A percentile compares a stretch with the other conserved stretches of the same genome.
Conservation (phyloP, 257 asterid species). For the Salvia rosmarinus region DNA sequence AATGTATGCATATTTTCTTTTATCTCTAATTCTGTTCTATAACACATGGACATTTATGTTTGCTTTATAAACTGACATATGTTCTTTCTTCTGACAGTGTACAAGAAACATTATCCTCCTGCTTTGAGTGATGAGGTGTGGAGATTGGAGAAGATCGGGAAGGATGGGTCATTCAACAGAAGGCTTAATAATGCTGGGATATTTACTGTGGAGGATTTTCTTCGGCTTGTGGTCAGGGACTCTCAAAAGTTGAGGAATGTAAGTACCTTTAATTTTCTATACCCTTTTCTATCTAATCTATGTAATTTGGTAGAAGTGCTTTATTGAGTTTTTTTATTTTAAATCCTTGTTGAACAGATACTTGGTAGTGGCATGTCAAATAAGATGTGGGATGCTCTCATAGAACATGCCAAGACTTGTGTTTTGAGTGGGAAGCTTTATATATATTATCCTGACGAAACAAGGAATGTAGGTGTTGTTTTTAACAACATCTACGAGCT, state of each 20-base stretch:
- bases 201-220: slow-evolving; percentile 86
- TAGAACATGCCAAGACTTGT: slow-evolving; percentile 94
- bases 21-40: not conserved
- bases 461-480: slow-evolving; percentile 78
- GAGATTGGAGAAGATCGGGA: slow-evolving; percentile 99
- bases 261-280: slow-evolving; percentile 36
- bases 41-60: not conserved
- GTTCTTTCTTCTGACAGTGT: slow-evolving; percentile 57
- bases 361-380: slow-evolving; percentile 99
- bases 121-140: slow-evolving; percentile 89
- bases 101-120: slow-evolving; percentile 98
- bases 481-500: slow-evolving; percentile 91
- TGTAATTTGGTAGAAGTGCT: not conserved
- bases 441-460: slow-evolving; percentile 79
- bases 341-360: slow-evolving; percentile 51
- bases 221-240: slow-evolving; percentile 89
- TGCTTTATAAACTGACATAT: slow-evolving; percentile 7
- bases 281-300: not conserved
- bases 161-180: slow-evolving; percentile 98
- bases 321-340: slow-evolving; percentile 7
- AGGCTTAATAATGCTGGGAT: slow-evolving; percentile 81
- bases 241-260: slow-evolving; percentile 86
- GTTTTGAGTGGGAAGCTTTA: slow-evolving; percentile 92
- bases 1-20: slow-evolving; percentile 55
- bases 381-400: slow-evolving; percentile 98